Percentiles rank a stretch among this genome's conserved stretches.
Conservation (phyloP, 1,284 basidiomycete species). For the Leccinum solheimii region DNA sequence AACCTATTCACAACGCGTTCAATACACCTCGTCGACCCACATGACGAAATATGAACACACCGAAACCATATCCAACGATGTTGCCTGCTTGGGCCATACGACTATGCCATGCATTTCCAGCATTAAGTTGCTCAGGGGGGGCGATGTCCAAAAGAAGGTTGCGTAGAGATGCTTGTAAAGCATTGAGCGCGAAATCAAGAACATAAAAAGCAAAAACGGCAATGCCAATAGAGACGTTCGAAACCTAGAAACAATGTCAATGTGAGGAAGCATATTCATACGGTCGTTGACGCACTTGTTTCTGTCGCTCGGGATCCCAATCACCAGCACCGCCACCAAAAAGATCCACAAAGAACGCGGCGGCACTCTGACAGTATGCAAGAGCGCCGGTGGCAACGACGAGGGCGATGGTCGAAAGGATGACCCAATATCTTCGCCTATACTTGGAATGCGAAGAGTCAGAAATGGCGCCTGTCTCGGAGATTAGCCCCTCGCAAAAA, state of each 20-base stretch:
- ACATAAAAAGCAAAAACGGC: constrained; percentile 93
- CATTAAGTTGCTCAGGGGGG: constrained; percentile 83
- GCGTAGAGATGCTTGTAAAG: constrained; percentile 88
- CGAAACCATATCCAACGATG: constrained; percentile 89
- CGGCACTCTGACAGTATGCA: constrained; percentile 82
- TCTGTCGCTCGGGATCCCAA: constrained; percentile 81
- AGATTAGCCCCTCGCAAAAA: constrained; percentile 26
- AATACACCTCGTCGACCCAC: background rate
- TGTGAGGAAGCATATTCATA: background rate
- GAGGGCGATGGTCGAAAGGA: constrained; percentile 76
- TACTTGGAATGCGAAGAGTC: constrained; percentile 90
- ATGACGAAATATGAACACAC: constrained; percentile 40
- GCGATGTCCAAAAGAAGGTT: constrained; percentile 91
- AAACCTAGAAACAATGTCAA: constrained; percentile 47
- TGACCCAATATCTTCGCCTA: constrained; percentile 88
- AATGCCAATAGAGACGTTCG: constrained; percentile 74
- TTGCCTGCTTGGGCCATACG: constrained; percentile 95
- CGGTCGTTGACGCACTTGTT: constrained; percentile 45
- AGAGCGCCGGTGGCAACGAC: constrained; percentile 72
- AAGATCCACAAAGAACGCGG: constrained; percentile 76
- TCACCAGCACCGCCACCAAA: constrained; percentile 79
- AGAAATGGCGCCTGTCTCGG: constrained; percentile 77
- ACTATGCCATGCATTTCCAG: constrained; percentile 98
- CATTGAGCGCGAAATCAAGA: constrained; percentile 94
- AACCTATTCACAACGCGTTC: constrained; percentile 51